Evolutionary conservation across 148 eudicot species (phyloP).

Genomic region (Rheum nobile): DNA sequence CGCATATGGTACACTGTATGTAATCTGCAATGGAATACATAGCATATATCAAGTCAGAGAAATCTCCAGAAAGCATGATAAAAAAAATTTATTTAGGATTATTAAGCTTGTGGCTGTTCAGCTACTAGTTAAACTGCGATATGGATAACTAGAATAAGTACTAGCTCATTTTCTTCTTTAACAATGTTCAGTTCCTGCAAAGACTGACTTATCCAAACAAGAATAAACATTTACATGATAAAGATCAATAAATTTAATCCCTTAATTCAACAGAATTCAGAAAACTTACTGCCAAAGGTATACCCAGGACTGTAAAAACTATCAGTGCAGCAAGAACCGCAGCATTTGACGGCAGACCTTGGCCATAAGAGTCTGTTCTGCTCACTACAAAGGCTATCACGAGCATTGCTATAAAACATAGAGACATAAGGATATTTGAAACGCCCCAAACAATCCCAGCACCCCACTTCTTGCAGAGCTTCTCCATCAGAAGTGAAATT

Average conservation of each 20-base stretch:
- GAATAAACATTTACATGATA: not conserved
- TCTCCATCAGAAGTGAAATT: constrained; percentile 88
- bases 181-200: not conserved
- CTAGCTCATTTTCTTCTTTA: not conserved
- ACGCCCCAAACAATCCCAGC: constrained; percentile 93
- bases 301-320: constrained; percentile 74
- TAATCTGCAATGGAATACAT: constrained; percentile 51
- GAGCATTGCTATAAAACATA: constrained; percentile 79
- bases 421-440: constrained; percentile 72
- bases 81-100: not conserved
- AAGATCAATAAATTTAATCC: not conserved
- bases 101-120: too few relatives aligned
- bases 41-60: not conserved
- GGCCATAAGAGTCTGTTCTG: constrained; percentile 23
- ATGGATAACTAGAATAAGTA: not conserved
- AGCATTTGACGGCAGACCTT: constrained; percentile 49
- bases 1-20: constrained; percentile 96
- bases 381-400: constrained; percentile 40
- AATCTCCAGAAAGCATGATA: not conserved
- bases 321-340: constrained; percentile 64
- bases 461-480: constrained; percentile 73
- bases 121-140: too few relatives aligned
- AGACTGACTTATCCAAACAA: not conserved
- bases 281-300: constrained; percentile 86
- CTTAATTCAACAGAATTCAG: not conserved